Evolutionary conservation across 805 yeast species (phyloP).

Genomic region (Wickerhamomyces strasburgensis): DNA sequence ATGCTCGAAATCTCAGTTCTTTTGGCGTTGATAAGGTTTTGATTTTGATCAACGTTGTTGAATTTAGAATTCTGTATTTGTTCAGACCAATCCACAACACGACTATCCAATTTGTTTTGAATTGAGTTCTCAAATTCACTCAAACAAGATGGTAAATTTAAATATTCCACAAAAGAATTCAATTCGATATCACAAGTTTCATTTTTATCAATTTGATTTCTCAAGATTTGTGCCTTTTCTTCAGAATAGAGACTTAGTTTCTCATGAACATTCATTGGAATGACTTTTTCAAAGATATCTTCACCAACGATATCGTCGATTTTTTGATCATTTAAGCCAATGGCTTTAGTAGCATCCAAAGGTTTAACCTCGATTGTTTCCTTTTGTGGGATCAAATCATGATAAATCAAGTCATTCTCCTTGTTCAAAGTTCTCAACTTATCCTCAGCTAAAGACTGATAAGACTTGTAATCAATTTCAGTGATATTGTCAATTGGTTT

Average conservation of each 20-base stretch:
- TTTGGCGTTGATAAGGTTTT: conserved; percentile 22
- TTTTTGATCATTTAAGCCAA: conserved; percentile 43
- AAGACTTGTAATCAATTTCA: conserved; percentile 28
- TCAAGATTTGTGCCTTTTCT: conserved; percentile 70
- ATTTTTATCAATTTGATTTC: conserved; percentile 68
- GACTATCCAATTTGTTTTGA: conserved; percentile 28
- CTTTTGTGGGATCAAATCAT: conserved; percentile 63
- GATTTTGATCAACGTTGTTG: conserved; percentile 29
- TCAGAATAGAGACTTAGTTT: conserved; percentile 84
- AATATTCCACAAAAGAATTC: conserved; percentile 71
- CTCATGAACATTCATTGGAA: conserved; percentile 86
- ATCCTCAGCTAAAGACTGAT: conserved; percentile 30
- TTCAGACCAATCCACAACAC: conserved; percentile 25
- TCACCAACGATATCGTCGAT: conserved; percentile 40
- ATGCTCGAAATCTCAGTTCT: conserved; percentile 34
- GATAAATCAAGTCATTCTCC: conserved; percentile 89
- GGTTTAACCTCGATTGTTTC: conserved; percentile 49
- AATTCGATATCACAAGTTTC: conserved; percentile 79
- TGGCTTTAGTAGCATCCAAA: conserved; percentile 61
- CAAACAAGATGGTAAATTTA: conserved; percentile 67
- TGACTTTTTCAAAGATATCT: conserved; percentile 69
- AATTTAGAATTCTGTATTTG: conserved; percentile 24
- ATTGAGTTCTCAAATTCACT: conserved; percentile 40
- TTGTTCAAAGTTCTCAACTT: conserved; percentile 46
- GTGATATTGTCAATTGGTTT: conserved; percentile 31